Evolutionary conservation across 371 early-diverging fungal species (phyloP).

Genomic region (Syncephalastrum contaminatum): DNA sequence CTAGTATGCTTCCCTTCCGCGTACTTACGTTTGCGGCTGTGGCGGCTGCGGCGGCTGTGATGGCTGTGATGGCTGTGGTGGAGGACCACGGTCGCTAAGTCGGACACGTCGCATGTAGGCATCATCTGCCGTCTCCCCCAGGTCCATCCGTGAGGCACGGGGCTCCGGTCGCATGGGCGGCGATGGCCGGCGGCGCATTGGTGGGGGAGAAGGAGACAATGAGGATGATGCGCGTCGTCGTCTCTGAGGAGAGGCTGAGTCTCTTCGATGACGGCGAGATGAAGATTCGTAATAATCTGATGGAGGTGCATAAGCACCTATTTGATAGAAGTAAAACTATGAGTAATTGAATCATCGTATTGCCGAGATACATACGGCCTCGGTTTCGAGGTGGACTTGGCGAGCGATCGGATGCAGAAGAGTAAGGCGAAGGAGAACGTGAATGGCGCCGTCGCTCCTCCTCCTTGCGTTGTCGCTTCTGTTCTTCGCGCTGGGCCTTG

Average conservation of each 20-base stretch:
- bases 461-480: conserved; percentile 16
- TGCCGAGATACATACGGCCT: conserved; percentile 8
- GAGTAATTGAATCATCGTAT: too few species aligned
- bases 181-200: conserved; percentile 4
- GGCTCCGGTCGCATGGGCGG: conserved; percentile 9
- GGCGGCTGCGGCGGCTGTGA: too few species aligned
- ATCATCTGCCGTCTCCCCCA: conserved; percentile 67
- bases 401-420: conserved; percentile 19
- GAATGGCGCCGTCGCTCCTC: conserved; percentile 14
- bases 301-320: conserved; percentile 31
- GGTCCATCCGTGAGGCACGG: conserved; percentile 18
- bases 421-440: conserved; percentile 19
- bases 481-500: conserved; percentile 29
- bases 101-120: conserved; percentile 64
- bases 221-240: conserved; percentile 1
- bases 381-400: conserved; percentile 17
- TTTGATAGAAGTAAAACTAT: neutral
- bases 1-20: too few species aligned
- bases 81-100: conserved; percentile 6
- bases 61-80: neutral
- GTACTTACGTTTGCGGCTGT: too few species aligned
- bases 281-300: conserved; percentile 14
- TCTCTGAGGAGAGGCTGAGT: conserved; percentile 5
- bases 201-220: conserved; percentile 2
- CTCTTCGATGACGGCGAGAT: neutral